A percentile compares a stretch with the other conserved stretches of the same genome.
Conservation (phyloP, 1,284 basidiomycete species). For the Cutaneotrichosporon mucoides region DNA sequence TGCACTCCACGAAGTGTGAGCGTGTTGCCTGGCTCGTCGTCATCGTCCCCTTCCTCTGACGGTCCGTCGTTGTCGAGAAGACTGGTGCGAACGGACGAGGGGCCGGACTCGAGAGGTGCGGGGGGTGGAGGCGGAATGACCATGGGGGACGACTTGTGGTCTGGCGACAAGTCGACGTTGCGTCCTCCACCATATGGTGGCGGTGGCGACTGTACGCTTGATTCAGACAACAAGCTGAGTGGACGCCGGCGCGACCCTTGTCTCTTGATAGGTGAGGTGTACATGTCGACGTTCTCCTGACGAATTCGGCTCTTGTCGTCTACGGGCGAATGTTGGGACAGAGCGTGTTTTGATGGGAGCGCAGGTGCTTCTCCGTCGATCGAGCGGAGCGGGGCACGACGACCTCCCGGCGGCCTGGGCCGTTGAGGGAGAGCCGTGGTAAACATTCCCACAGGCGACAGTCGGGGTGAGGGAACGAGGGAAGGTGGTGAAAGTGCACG, state of each 20-base stretch:
- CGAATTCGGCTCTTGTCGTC: neutral
- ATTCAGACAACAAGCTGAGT: conserved; percentile 12
- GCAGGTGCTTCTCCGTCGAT: neutral
- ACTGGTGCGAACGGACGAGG: conserved; percentile 18
- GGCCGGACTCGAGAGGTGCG: conserved; percentile 15
- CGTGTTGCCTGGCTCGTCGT: conserved; percentile 13
- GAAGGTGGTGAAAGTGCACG: no score
- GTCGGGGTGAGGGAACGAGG: neutral
- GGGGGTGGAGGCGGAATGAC: conserved; percentile 13
- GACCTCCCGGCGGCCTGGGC: conserved; percentile 1
- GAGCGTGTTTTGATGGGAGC: conserved; percentile 1
- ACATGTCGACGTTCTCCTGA: neutral
- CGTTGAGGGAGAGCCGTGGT: neutral
- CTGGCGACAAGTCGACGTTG: neutral
- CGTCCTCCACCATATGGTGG: conserved; percentile 8
- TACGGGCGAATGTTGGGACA: neutral
- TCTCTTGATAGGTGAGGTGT: neutral
- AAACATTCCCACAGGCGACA: neutral
- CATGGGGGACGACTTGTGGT: neutral
- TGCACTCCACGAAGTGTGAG: conserved; percentile 16
- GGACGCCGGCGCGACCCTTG: conserved; percentile 3
- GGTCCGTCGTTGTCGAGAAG: conserved; percentile 5
- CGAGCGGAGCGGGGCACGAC: neutral
- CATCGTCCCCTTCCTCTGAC: neutral
- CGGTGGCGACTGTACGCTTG: conserved; percentile 6